phyloP scores from a whole-genome alignment of 2,329 filamentous ascomycete genomes.

The Colletotrichum melonis region DNA sequence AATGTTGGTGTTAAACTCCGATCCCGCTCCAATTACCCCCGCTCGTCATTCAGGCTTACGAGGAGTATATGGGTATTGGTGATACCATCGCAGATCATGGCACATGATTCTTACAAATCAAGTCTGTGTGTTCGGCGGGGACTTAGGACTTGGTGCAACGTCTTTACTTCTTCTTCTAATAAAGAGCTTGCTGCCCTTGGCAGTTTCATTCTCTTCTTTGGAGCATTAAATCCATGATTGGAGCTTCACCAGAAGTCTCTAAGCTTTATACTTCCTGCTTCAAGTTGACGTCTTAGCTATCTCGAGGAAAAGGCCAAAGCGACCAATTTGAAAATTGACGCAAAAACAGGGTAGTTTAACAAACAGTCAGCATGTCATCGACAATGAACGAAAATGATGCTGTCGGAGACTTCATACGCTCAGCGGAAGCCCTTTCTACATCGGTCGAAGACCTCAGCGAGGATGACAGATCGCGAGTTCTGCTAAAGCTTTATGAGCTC shows the following conservation, averaged over 20 bases:
- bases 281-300: no score
- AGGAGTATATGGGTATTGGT: no score
- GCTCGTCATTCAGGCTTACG: neutral
- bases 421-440: neutral
- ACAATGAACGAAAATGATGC: neutral
- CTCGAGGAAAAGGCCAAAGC: no score
- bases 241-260: no score
- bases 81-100: neutral
- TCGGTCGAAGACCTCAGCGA: neutral
- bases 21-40: neutral
- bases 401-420: neutral
- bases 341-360: no score
- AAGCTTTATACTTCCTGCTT: no score
- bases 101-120: neutral
- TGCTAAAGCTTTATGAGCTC: constrained; percentile 7
- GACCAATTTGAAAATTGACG: no score
- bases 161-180: neutral
- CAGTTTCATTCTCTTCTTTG: neutral
- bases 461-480: neutral
- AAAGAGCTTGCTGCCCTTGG: neutral
- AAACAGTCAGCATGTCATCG: no score
- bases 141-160: neutral
- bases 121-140: neutral
- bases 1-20: neutral
- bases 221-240: no score